These are phyloP conservation scores for Daldinia loculata DNA, from an alignment of 495 filamentous ascomycete species.

Conservation along the genomic window DNA sequence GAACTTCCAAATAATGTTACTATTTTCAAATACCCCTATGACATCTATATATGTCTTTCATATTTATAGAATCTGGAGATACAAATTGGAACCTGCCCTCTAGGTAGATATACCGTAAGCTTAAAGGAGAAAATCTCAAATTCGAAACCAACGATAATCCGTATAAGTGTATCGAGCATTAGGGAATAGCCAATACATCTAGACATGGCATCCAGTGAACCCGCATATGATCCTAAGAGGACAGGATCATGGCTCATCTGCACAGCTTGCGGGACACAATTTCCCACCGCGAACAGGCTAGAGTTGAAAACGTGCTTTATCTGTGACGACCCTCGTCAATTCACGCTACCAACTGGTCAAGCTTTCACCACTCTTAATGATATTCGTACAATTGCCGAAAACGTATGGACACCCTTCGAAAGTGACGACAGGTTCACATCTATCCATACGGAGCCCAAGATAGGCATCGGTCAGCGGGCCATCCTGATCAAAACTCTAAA, in stretches of 20 bases:
- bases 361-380: slow-evolving; percentile 64
- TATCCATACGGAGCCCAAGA: slow-evolving; percentile 67
- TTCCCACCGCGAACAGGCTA: slow-evolving; percentile 56
- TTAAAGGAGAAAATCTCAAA: not conserved
- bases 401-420: slow-evolving; percentile 50
- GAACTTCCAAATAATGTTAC: not conserved
- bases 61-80: not conserved
- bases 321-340: slow-evolving; percentile 81
- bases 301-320: slow-evolving; percentile 69
- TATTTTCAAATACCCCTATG: not conserved
- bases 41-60: not conserved
- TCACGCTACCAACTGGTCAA: slow-evolving; percentile 67
- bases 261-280: slow-evolving; percentile 75
- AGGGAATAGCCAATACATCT: not conserved
- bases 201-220: slow-evolving; percentile 27
- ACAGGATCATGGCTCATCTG: slow-evolving; percentile 67
- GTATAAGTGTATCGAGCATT: not conserved
- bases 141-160: not conserved
- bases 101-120: not conserved
- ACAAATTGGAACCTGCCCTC: not conserved
- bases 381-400: slow-evolving; percentile 50
- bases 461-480: slow-evolving; percentile 77
- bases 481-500: slow-evolving; percentile 66
- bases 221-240: slow-evolving; percentile 30
- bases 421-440: slow-evolving; percentile 54